Evolutionary conservation across 306 rosid species (phyloP), one percentile per base, ranked within the genome.

Genomic region (Lathyrus sativus): DNA sequence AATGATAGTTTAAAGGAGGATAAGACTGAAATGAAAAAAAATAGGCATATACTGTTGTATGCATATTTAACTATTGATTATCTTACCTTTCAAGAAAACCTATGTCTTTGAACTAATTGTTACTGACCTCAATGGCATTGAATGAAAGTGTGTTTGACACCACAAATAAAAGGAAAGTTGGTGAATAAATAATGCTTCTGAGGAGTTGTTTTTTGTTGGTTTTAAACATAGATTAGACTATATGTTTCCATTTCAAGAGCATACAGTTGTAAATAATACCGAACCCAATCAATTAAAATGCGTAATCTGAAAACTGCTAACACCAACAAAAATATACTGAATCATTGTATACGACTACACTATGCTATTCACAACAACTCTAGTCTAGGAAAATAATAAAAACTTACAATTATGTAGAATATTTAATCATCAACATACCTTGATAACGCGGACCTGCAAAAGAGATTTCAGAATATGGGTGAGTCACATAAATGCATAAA

Each of bases 371-470:
- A 26, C 61, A 10, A 31, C 44, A 41, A 56, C 65, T 61, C 55
- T 37, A 61, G 72, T 61, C 55, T 44, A 54, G 72, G 26, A 53
- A 55, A 48, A 60, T 33, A 12, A 58, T 69, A 39, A 67, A 15
- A 19, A 82, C 88, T 84, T 81, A 85, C 82, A 79, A 67, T 22
- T 41, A 65, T 74, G 9, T 17, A 26, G 39, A 17, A 67, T 35
- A 79, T 59, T 72, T 65, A 82, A 76, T 78, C 78, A 43, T 74
- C 72, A 79, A 85, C 92, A 68, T 93, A 93, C 96, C 99, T 90
- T 90, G 70, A 93, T 88, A 74, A 84, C 89, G 0, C 97, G 97
- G 75, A 93, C 97, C 99, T 93, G 92, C 90, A 87, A 77, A 84
- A 74, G 46, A 55, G 49, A 71, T 62, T 72, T 46, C 42, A 68